Evolutionary conservation across 2,329 filamentous ascomycete species (phyloP), one percentile per base, ranked within the genome.

Genomic region (Coniella vitis): DNA sequence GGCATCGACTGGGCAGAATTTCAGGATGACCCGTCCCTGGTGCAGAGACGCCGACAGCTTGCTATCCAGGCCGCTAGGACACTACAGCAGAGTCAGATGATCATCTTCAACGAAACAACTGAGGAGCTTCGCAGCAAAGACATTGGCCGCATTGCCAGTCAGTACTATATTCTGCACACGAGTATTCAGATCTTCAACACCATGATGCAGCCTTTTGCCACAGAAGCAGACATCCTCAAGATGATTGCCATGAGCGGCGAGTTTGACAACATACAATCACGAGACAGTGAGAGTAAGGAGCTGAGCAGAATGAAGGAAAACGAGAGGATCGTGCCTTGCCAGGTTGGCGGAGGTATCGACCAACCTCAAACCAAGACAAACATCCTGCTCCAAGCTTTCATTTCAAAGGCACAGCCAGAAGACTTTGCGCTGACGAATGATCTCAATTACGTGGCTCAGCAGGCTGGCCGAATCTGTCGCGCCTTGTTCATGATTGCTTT

Each of bases 231-330:
- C 61, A 84, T 96, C 40, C 72, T 98, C 47, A 87, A 86, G 61
- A 97, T 98, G 90, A 90, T 98, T 61, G 90, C 89, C 58, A 90
- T 93, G 86, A 95, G 90, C 63, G 90, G 90, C 56, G 93, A 98
- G 65, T 98, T 98, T 58, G 90, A 97, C 69, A 95, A 98, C 57
- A 87, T 98, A 37, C 90, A 96, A 62, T 90, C 87, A 4, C 77
- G 94, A 54, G 93, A 98, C 48, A 93, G 72, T 45, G 94, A 98
- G 66, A 84, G 86, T 49, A 87, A 90, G 59, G 94, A 98, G 64
- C 73, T 98, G n/a, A 76, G 76, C 16, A 75, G 79, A 19, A 74
- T 98, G 45, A 81, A 80, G 55, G 73, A 87, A 0, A 81, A 90
- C 31, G 73, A 85, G 0, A 79, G 89, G 20, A 74, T 78, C 14